These are phyloP conservation scores for Coemansia sp. DNA, from an alignment of 371 early-diverging fungal genomes.

Conservation along the genomic window DNA sequence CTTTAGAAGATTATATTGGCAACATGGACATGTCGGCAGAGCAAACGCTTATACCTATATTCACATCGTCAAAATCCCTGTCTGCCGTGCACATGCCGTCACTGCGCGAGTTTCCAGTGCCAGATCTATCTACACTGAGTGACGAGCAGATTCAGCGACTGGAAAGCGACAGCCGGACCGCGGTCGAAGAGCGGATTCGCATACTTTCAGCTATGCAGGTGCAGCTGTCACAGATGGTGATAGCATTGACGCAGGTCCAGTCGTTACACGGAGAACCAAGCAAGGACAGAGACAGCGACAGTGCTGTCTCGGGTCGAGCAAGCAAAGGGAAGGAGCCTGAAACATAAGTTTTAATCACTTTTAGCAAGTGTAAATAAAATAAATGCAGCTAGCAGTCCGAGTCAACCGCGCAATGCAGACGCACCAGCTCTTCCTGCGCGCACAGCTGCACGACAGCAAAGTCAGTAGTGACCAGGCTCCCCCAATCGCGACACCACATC, in stretches of 20 bases:
- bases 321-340: constrained; percentile 14
- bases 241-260: constrained; percentile 41
- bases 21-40: background rate
- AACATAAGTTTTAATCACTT: background rate
- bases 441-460: constrained; percentile 36
- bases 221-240: constrained; percentile 46
- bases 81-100: constrained; percentile 15
- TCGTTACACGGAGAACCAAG: constrained; percentile 13
- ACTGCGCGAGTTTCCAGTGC: constrained; percentile 34
- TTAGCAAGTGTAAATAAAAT: background rate
- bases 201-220: constrained; percentile 46
- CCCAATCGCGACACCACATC: constrained; percentile 47
- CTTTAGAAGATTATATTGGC: background rate
- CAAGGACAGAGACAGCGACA: background rate
- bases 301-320: background rate
- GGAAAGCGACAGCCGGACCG: constrained; percentile 39
- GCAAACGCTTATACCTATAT: constrained; percentile 25
- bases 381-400: background rate
- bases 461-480: constrained; percentile 27
- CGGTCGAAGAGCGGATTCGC: constrained; percentile 45
- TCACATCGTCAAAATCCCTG: constrained; percentile 7
- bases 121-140: constrained; percentile 33
- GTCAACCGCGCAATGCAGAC: constrained; percentile 12
- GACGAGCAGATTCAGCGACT: constrained; percentile 43
- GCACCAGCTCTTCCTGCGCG: constrained; percentile 41